phyloP scores from a whole-genome alignment of 345 rosid species.

The Erucastrum elatum region DNA sequence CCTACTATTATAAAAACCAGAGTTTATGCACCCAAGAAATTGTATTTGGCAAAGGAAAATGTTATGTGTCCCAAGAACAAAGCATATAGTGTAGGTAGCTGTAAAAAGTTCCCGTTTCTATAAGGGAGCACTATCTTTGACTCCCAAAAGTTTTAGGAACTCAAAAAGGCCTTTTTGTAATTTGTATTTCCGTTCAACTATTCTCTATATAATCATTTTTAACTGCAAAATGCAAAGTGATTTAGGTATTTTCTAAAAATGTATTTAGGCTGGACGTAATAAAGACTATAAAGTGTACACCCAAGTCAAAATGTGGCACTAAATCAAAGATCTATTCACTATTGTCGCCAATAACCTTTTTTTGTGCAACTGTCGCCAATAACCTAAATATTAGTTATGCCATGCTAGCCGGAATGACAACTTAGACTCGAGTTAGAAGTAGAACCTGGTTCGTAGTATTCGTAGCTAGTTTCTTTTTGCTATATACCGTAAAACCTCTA shows the following conservation, averaged over 20 bases:
- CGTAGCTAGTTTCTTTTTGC: background rate
- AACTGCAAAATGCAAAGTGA: background rate
- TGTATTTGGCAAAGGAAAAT: conserved; percentile 39
- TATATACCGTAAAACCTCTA: too few species aligned
- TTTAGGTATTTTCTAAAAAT: background rate
- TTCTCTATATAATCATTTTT: background rate
- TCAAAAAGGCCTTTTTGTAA: conserved; percentile 35
- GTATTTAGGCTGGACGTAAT: conserved; percentile 18
- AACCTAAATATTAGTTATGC: background rate
- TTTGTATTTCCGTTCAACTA: conserved; percentile 15
- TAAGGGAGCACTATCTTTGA: conserved; percentile 40
- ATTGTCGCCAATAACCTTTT: too few species aligned
- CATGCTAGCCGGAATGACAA: background rate
- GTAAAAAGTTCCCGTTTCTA: conserved; percentile 34
- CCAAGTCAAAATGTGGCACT: conserved; percentile 22
- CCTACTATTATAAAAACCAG: conserved; percentile 25
- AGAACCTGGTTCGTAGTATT: background rate
- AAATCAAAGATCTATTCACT: background rate
- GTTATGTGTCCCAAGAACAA: conserved; percentile 43
- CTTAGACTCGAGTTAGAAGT: background rate
- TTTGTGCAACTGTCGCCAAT: background rate
- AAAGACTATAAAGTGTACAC: background rate
- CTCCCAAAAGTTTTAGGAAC: conserved; percentile 46
- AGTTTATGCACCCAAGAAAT: conserved; percentile 27
- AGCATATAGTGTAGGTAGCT: conserved; percentile 42